Conservation (phyloP, 106 monocot species). For the Cymbidium sinense region DNA sequence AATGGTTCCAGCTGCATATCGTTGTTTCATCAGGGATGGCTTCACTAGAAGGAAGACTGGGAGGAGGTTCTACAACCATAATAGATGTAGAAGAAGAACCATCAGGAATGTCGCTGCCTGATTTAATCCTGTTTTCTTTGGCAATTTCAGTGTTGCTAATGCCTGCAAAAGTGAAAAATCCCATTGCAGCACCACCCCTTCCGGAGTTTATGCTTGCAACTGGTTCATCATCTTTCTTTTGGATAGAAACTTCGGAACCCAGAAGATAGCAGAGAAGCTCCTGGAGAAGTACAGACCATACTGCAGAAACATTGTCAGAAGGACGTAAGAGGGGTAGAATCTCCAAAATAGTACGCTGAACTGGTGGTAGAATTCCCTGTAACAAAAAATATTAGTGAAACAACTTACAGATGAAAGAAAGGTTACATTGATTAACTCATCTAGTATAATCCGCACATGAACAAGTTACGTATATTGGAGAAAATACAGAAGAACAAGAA, state of each 20-base stretch:
- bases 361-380: conserved; percentile 58
- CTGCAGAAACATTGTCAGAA: conserved; percentile 44
- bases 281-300: conserved; percentile 58
- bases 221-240: conserved; percentile 22
- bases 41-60: conserved; percentile 16
- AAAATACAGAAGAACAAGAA: background rate
- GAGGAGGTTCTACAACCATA: conserved; percentile 10
- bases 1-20: conserved; percentile 29
- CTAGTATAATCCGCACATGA: too few species aligned
- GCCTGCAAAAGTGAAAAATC: conserved; percentile 1
- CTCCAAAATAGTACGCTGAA: conserved; percentile 79
- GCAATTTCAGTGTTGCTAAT: conserved; percentile 2
- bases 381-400: conserved; percentile 8
- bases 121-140: conserved; percentile 18
- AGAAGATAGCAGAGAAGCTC: conserved; percentile 62
- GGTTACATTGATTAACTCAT: too few species aligned
- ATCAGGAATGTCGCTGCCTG: conserved; percentile 10
- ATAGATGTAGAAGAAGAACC: conserved; percentile 13
- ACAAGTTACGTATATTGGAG: background rate
- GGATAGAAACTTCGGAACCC: conserved; percentile 27
- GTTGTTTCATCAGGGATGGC: conserved; percentile 10
- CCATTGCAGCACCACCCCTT: conserved; percentile 15
- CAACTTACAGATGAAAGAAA: background rate
- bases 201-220: background rate
- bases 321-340: conserved; percentile 75